These are phyloP conservation scores for Nectriaceae sp. DNA, from an alignment of 2,329 filamentous ascomycete species.

Conservation along the genomic window DNA sequence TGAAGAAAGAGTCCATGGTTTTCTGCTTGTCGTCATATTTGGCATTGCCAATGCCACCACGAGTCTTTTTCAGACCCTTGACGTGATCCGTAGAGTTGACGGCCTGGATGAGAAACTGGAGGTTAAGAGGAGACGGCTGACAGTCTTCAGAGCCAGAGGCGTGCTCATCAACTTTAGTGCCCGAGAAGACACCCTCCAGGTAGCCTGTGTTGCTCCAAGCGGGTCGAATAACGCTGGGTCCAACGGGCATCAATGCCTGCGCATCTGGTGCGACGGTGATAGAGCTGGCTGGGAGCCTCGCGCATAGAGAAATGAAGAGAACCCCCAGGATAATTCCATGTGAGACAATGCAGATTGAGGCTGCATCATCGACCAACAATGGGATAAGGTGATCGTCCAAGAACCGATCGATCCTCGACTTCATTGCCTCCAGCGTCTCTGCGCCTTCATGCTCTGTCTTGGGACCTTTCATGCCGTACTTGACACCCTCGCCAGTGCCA, in stretches of 20 bases:
- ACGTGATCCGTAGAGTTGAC: slow-evolving; percentile 76
- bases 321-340: slow-evolving; percentile 80
- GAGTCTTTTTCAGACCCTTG: slow-evolving; percentile 71
- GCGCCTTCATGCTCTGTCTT: slow-evolving; percentile 47
- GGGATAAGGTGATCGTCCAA: slow-evolving; percentile 65
- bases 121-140: slow-evolving; percentile 5
- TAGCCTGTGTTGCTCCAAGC: slow-evolving; percentile 58
- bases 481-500: slow-evolving; percentile 68
- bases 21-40: slow-evolving; percentile 74
- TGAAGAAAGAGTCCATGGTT: slow-evolving; percentile 78
- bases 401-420: slow-evolving; percentile 63
- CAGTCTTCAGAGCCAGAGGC: neutral
- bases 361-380: slow-evolving; percentile 31
- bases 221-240: slow-evolving; percentile 22
- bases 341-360: slow-evolving; percentile 58
- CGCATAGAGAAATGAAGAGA: slow-evolving; percentile 64
- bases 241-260: slow-evolving; percentile 9
- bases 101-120: slow-evolving; percentile 50
- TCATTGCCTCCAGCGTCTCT: slow-evolving; percentile 71
- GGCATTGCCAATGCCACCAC: slow-evolving; percentile 80
- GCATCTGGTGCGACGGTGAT: slow-evolving; percentile 19
- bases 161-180: neutral
- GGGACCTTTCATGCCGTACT: slow-evolving; percentile 42
- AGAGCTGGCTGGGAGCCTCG: slow-evolving; percentile 43
- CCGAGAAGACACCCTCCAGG: slow-evolving; percentile 34